These are phyloP conservation scores for Ceratocystis eucalypticola DNA, from an alignment of 2,329 filamentous ascomycete species.

Conservation along the genomic window DNA sequence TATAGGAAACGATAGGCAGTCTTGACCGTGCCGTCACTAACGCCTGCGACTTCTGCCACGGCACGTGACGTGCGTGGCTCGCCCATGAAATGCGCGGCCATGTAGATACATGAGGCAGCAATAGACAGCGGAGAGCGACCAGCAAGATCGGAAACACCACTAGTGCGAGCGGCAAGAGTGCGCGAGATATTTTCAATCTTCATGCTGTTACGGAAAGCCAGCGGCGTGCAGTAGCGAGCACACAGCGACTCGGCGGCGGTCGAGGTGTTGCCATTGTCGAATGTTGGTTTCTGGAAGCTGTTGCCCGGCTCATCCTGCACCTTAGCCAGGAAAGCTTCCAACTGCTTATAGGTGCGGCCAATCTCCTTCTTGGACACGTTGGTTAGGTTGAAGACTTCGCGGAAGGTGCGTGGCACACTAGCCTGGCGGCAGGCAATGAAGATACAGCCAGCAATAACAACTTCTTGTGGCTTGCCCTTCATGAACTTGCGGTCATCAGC, in stretches of 20 bases:
- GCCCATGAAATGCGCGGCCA: slow-evolving; percentile 77
- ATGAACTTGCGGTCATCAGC: slow-evolving; percentile 86
- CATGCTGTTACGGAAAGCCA: slow-evolving; percentile 57
- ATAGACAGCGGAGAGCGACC: slow-evolving; percentile 89
- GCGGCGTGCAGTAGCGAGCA: slow-evolving; percentile 74
- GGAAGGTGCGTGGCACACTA: slow-evolving; percentile 75
- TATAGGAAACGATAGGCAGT: slow-evolving; percentile 88
- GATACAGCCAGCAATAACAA: slow-evolving; percentile 89
- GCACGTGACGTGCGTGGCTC: slow-evolving; percentile 70
- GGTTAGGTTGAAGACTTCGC: slow-evolving; percentile 86
- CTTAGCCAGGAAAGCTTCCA: slow-evolving; percentile 76
- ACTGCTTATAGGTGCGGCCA: slow-evolving; percentile 81
- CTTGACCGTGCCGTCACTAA: slow-evolving; percentile 93
- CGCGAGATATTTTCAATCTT: slow-evolving; percentile 68
- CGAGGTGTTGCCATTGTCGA: slow-evolving; percentile 59
- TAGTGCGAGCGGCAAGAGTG: slow-evolving; percentile 64
- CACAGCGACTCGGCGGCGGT: slow-evolving; percentile 76
- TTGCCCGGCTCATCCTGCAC: slow-evolving; percentile 49
- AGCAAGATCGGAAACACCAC: slow-evolving; percentile 64
- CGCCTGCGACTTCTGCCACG: slow-evolving; percentile 70
- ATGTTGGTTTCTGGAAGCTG: slow-evolving; percentile 35
- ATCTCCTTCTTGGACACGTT: slow-evolving; percentile 96
- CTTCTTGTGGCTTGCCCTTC: slow-evolving; percentile 89
- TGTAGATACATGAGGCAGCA: slow-evolving; percentile 91
- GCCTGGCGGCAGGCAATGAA: slow-evolving; percentile 94